These are phyloP conservation scores for Gymnopilus junonius DNA, from an alignment of 768 basidiomycete genomes.

Conservation along the genomic window DNA sequence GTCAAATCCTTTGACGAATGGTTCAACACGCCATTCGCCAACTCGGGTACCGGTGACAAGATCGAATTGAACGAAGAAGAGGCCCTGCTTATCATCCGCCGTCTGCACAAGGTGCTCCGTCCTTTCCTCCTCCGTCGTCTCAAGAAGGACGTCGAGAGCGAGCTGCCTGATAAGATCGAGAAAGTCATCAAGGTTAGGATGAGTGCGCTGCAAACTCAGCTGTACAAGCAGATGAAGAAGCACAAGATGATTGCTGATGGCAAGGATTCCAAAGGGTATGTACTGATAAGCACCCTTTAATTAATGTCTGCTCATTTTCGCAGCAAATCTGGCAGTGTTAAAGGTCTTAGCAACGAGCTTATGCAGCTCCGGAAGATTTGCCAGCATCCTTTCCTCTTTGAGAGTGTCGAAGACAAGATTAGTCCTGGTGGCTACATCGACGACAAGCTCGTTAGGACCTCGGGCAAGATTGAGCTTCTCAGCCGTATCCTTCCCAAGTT, in stretches of 20 bases:
- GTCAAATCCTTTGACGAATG: constrained; percentile 99
- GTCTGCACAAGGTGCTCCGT: constrained; percentile 92
- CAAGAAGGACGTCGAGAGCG: constrained; percentile 97
- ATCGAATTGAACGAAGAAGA: constrained; percentile 99
- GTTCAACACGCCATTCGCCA: constrained; percentile 99
- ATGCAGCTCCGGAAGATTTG: constrained; percentile 99
- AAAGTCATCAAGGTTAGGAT: constrained; percentile 97
- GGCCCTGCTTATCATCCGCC: constrained; percentile 94
- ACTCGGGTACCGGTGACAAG: constrained; percentile 97
- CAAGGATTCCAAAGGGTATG: constrained; percentile 75
- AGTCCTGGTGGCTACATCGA: constrained; percentile 83
- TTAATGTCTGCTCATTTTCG: constrained; percentile 11
- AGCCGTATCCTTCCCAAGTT: constrained; percentile 94
- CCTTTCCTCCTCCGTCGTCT: constrained; percentile 91
- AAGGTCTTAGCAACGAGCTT: constrained; percentile 90
- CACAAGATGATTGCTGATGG: constrained; percentile 95
- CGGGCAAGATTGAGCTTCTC: constrained; percentile 94
- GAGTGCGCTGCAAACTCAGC: constrained; percentile 88
- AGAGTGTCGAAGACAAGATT: constrained; percentile 93
- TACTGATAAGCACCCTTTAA: constrained; percentile 8
- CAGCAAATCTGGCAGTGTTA: constrained; percentile 79
- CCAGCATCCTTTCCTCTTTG: constrained; percentile 96
- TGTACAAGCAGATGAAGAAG: constrained; percentile 98
- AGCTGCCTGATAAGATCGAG: constrained; percentile 96
- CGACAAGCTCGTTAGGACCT: constrained; percentile 81